Base-by-base conservation (phyloP, 139 green algal species). In the Asterochloris sp. region DNA sequence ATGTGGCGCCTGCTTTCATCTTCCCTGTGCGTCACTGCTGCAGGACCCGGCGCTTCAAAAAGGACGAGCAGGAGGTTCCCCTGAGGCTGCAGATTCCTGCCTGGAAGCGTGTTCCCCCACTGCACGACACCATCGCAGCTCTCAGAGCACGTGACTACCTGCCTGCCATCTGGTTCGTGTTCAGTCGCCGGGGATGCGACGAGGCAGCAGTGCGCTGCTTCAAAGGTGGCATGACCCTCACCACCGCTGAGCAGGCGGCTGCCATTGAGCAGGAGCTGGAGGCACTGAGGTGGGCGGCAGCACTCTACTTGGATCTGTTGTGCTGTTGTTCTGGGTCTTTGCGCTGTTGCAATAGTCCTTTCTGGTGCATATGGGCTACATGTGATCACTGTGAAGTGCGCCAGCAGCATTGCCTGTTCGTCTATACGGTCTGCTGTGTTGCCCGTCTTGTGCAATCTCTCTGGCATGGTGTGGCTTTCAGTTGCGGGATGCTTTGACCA, bases 121-220 rank as follows among this genome's bases (percentile, higher is more conserved):
- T 81, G 67, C 23, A 74, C 13, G 78, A 75, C 24, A 82, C 88
- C 15, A 77, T 95, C 0, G 19, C 26, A 19, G 63, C 81, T 60
- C 86, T 97, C 69, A 29, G 76, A 0, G 23, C 66, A 13, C 47
- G 77, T 12, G 82, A 93, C 62, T 93, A 97, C 91, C 93, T 98
- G 68, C 95, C 95, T 0, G 94, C 93, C 73, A 97, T 98, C 54
- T 97, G 91, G 92, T 98, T 98, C 89, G 95, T 98, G 76, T 94
- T 98, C 86, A 91, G 82, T 62, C 85, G 95, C 19, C 82, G 87
- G 26, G 93, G 91, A 23, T 98, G 95, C 80, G 95, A 98, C 84
- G 28, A 16, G n/a, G 62, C 64, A 0, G 87, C 78, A 26, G 67
- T 89, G 69, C 78, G 63, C 11, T 71, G 16, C 23, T 75, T 77